Evolutionary conservation across 208 protist genomes (phyloP).

Genomic region (Giardia muris): DNA sequence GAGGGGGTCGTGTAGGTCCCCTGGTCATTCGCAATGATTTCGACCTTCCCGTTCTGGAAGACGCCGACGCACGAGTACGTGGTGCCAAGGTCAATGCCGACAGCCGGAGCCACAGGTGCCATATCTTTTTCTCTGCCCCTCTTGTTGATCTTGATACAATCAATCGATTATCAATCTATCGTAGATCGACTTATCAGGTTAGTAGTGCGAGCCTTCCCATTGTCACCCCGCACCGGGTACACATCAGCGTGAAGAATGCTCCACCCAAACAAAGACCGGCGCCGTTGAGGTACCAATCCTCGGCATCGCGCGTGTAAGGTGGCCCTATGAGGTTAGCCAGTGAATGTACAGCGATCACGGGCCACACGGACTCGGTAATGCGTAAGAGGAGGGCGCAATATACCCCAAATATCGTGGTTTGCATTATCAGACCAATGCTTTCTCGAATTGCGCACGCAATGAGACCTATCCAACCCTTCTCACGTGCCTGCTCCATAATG

Average conservation of each 20-base stretch:
- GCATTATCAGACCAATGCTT: neutral
- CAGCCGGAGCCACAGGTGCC: constrained; percentile 17
- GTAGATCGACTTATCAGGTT: neutral
- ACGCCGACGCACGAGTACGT: constrained; percentile 39
- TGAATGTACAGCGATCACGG: neutral
- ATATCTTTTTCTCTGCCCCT: neutral
- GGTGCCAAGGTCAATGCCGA: constrained; percentile 44
- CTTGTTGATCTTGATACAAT: neutral
- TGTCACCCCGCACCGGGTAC: neutral
- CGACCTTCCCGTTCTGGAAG: constrained; percentile 4
- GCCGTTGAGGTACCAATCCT: neutral
- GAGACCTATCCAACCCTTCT: too few relatives aligned
- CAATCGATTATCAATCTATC: neutral
- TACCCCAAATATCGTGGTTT: neutral
- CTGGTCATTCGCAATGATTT: constrained; percentile 34
- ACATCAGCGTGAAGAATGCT: neutral
- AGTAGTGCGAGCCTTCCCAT: neutral
- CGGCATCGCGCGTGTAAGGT: neutral
- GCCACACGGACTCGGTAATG: neutral
- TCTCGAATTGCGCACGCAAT: neutral
- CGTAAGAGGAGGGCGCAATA: neutral
- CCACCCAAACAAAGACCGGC: neutral
- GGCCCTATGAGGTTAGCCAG: neutral
- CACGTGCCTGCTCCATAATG: too few relatives aligned
- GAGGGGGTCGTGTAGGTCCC: constrained; percentile 95